Evolutionary conservation across 2,329 filamentous ascomycete genomes (phyloP), one percentile per base, ranked within the genome.

Genomic region (Fusarium concolor): DNA sequence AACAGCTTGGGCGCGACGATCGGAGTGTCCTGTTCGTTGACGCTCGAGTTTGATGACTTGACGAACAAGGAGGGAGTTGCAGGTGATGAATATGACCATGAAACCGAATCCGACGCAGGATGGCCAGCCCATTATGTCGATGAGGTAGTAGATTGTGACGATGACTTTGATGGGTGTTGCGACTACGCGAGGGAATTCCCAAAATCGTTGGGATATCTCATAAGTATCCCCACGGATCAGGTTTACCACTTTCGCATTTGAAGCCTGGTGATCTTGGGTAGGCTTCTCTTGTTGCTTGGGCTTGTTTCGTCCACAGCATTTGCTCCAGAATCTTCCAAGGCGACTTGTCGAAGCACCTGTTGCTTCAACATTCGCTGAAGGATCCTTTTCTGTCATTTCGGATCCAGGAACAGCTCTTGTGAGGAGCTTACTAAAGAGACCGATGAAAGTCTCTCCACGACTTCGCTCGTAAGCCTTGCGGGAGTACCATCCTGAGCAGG

Each of bases 181-280:
- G 39, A 96, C 81, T 3, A 97, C 81, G n/a, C 84, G 83, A 3
- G 91, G 86, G 52, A 96, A 92, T 62, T 97, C 94, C 94, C 94
- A 97, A 72, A 97, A 96, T 42, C 92, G 82, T 73, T 95, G 92
- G 4, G 92, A 87, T 38, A 95, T 88, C 75, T 94, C 91, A 74
- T 95, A 96, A 0, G 91, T 92, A 76, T 96, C 92, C 60, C 86
- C 89, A 47, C 93, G 89, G 83, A 97, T 92, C 3, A 97, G 79
- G 72, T 97, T 97, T 63, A 97, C 86, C 51, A 97, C 96, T 75
- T 97, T 97, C 10, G 94, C 94, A 79, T 94, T 95, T 0, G 92
- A 93, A 0, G 94, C 93, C 3, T 91, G 87, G 56, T 74, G 75
- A 39, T 76, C 79, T 5, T 88, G 55, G 0, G 39, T 15, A 5